phyloP scores from a whole-genome alignment of 805 yeast genomes.

The Saturnispora gosingensis region DNA sequence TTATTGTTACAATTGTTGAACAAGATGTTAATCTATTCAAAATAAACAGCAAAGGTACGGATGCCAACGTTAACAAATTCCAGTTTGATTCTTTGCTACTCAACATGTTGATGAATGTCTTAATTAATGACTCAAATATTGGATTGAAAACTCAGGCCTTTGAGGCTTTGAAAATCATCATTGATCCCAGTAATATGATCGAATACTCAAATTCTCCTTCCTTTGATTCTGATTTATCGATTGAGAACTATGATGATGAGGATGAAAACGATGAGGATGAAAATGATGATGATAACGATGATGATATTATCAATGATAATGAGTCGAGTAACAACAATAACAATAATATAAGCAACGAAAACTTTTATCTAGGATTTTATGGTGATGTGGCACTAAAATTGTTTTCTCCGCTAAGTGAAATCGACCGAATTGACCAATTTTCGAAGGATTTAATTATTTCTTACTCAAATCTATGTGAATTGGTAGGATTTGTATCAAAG shows the following conservation, averaged over 20 bases:
- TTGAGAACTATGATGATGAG: not conserved
- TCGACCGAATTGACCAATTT: constrained; percentile 6
- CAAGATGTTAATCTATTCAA: constrained; percentile 64
- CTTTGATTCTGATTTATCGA: not conserved
- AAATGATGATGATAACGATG: constrained; percentile 12
- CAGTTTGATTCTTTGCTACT: constrained; percentile 40
- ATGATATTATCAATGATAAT: constrained; percentile 1
- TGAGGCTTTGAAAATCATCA: constrained; percentile 68
- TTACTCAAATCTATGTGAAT: constrained; percentile 46
- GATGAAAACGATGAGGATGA: constrained; percentile 11
- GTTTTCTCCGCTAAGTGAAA: constrained; percentile 22
- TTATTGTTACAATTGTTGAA: constrained; percentile 71
- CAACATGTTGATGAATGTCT: constrained; percentile 44
- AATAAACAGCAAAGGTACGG: constrained; percentile 3
- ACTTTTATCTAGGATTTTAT: constrained; percentile 54
- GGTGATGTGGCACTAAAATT: constrained; percentile 29
- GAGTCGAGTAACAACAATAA: not conserved
- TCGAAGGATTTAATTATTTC: constrained; percentile 6
- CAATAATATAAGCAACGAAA: constrained; percentile 13
- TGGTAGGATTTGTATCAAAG: constrained; percentile 55
- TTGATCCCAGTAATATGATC: constrained; percentile 41
- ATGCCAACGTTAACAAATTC: constrained; percentile 30
- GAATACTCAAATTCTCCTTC: constrained; percentile 11
- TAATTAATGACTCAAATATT: constrained; percentile 53
- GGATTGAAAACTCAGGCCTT: constrained; percentile 75